A percentile compares a stretch with the other conserved stretches of the same genome.
Evolutionary conservation across 345 rosid genomes (phyloP).

Genomic region (Camelina laxa): DNA sequence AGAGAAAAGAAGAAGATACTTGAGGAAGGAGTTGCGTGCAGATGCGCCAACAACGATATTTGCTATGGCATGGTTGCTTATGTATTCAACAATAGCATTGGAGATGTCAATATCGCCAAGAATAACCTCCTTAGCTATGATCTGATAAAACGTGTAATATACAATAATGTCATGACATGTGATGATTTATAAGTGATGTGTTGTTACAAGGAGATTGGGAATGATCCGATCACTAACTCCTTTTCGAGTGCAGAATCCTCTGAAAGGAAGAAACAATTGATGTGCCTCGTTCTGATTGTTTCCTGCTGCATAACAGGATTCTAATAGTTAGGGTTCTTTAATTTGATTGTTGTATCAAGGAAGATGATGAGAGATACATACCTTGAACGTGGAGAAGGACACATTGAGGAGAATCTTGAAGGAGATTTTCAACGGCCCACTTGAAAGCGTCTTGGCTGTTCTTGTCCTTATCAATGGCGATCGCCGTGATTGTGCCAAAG

Average conservation of each 20-base stretch:
- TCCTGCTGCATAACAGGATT: slow-evolving; percentile 26
- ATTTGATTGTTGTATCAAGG: background rate
- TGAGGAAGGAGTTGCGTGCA: slow-evolving; percentile 44
- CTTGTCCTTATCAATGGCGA: slow-evolving; percentile 81
- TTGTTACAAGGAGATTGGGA: slow-evolving; percentile 1
- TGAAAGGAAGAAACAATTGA: slow-evolving; percentile 64
- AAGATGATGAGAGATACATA: slow-evolving; percentile 19
- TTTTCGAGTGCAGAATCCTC: slow-evolving; percentile 69
- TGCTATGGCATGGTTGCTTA: slow-evolving; percentile 44
- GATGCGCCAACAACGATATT: slow-evolving; percentile 70
- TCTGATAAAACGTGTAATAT: slow-evolving; percentile 44
- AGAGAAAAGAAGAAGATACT: slow-evolving; percentile 30
- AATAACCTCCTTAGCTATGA: slow-evolving; percentile 58
- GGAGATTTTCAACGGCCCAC: slow-evolving; percentile 78
- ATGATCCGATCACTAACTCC: slow-evolving; percentile 52
- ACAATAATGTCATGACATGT: background rate
- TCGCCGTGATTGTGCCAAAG: slow-evolving; percentile 44
- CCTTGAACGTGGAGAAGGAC: slow-evolving; percentile 66
- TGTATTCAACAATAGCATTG: slow-evolving; percentile 55
- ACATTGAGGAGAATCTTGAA: slow-evolving; percentile 57
- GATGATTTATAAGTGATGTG: background rate
- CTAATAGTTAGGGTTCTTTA: slow-evolving; percentile 4
- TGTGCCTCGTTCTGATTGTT: slow-evolving; percentile 51
- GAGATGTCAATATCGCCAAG: slow-evolving; percentile 59
- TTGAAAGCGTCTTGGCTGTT: slow-evolving; percentile 77